Base-by-base conservation (phyloP, 1,139 yeast species). In the Magnusiomyces sp. region DNA sequence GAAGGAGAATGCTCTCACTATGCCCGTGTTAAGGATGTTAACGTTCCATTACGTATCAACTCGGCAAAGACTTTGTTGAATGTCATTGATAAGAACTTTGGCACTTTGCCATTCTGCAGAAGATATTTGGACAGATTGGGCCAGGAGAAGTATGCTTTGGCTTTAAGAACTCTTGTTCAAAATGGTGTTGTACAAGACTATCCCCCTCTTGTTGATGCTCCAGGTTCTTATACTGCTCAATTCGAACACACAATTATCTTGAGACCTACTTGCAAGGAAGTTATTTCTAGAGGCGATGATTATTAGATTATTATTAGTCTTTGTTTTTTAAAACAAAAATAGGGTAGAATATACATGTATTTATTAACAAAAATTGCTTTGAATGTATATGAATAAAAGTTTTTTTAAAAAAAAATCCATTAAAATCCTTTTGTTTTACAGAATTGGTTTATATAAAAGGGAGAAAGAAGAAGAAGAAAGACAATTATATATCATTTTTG, bases 1-100 rank as follows among this genome's bases (percentile, higher is more conserved):
- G 84, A 81, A 55, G 98, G 98, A 45, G 98, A 94, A 68, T 83
- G 92, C 61, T 89, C 97, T 10, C 99, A 92, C 70, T 92, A 92
- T 65, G 90, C 95, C 37, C 71, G 80, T 60, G 77, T 74, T 59
- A 66, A 69, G 32, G 81, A 76, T 48, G 73, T 68, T 63, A 72
- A 70, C 57, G 73, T 80, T 7, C 76, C 86, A 2, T 71, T 85
- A 29, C 70, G 80, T 50, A 33, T 41, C 11, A 80, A 80, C 54
- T 75, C 81, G 55, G 90, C 96, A 14, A 81, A 79, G 64, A 71
- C 75, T 40, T 73, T 92, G 57, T 70, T 87, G 55, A 70, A 73
- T 48, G 75, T 80, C 17, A 92, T 92, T 61, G 82, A 88, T 64
- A 74, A 76, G 53, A 80, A 84, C 60, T 92, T 92, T 63, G 97